Conservation (phyloP, 441 rosid genomes). For the Corymbia citriodora region DNA sequence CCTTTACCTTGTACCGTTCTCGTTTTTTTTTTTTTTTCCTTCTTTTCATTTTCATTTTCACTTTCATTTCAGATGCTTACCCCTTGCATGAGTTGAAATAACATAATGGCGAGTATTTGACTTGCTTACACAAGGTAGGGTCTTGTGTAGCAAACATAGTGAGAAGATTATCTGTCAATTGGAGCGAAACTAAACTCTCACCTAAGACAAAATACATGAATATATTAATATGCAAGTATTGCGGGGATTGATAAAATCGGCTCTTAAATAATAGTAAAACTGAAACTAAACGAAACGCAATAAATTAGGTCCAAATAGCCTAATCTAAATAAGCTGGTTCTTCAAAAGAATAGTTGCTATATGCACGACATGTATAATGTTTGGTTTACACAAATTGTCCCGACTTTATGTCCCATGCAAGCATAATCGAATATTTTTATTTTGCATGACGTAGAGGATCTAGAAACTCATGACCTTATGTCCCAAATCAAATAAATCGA, state of each 20-base stretch:
- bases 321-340: not conserved
- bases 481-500: not conserved
- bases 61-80: not conserved
- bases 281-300: not conserved
- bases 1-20: not conserved
- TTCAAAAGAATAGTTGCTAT: not conserved
- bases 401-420: not conserved
- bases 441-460: not conserved
- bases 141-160: not conserved
- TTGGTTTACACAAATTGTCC: not conserved
- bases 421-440: not conserved
- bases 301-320: not conserved
- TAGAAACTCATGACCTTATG: not conserved
- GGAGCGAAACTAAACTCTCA: not conserved
- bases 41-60: too few species aligned
- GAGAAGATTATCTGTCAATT: not conserved
- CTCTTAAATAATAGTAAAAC: not conserved
- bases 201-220: not conserved
- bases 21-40: not conserved
- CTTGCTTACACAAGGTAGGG: not conserved
- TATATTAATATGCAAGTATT: not conserved
- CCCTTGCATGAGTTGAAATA: not conserved
- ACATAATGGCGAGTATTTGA: not conserved
- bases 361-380: not conserved
- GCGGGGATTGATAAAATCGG: not conserved